Base-by-base conservation (phyloP, 805 yeast species). In the Cyberlindnera japonica region DNA sequence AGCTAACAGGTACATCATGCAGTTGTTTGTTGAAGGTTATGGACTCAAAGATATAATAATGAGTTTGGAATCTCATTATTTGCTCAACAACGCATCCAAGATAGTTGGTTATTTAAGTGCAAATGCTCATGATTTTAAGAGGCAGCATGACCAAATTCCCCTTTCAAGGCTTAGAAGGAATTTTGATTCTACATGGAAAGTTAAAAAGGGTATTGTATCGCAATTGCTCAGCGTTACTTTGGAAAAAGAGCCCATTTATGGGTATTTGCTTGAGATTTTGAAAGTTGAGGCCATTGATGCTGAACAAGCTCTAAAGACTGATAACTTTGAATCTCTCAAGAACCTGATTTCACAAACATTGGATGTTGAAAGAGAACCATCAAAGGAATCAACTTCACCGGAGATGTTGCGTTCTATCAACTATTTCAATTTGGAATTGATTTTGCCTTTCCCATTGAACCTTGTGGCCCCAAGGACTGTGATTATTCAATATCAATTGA, bases 401-500 rank as follows among this genome's bases (percentile, higher is more conserved):
- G 54, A 63, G 58, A 49, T 67, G 51, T 45, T 63, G 51, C 38
- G 73, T 62, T 45, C 77, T 2, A 66, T 82, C 2, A 67, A 79
- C 34, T 72, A 73, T 37, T 58, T 83, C 10, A 75, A 74, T 43
- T 61, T 83, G 33, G 78, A 80, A 30, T 44, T 81, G 7, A 61
- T 71, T n/a, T 60, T 90, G 17, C 96, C 97, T 3, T 93, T 87
- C 57, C 99, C 99, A 0, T 62, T 88, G 35, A 88, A 88, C 53
- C 67, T 91, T 19, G 69, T 93, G 1, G 64, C 88, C 1, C 78
- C 84, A 14, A 75, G 80, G 40, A 82, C 88, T 13, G 77, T 81
- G 19, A 66, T 87, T 14, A 72, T 79, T 35, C 87, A 93, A 47
- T 88, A 83, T 55, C 96, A 91, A 58, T 66, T 87, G 25, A 64